Conservation (phyloP, 768 basidiomycete genomes). For the Chlorophyllum brunneum region DNA sequence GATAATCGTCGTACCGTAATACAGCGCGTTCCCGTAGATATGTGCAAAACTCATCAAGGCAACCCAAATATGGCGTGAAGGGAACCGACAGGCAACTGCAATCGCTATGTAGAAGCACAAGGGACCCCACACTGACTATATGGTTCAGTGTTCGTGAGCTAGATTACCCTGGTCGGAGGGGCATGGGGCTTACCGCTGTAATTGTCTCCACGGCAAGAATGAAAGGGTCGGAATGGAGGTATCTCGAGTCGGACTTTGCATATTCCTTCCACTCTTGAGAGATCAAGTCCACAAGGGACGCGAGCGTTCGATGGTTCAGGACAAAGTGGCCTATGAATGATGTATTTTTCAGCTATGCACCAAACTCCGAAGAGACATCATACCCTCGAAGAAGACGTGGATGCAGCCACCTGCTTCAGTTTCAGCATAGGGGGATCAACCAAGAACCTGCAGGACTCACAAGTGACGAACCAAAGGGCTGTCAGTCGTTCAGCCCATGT, state of each 20-base stretch:
- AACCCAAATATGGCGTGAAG: slow-evolving; percentile 11
- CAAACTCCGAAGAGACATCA: not conserved
- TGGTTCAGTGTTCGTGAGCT: not conserved
- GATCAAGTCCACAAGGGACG: slow-evolving; percentile 6
- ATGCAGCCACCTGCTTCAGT: slow-evolving; percentile 11
- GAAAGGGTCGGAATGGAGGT: slow-evolving; percentile 14
- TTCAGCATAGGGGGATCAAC: not conserved
- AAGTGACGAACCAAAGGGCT: slow-evolving; percentile 12
- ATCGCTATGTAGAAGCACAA: slow-evolving; percentile 12
- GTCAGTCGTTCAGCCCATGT: slow-evolving; percentile 8
- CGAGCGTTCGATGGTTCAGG: slow-evolving; percentile 9
- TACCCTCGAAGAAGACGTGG: slow-evolving; percentile 14
- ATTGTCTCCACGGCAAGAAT: slow-evolving; percentile 8
- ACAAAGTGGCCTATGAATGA: slow-evolving; percentile 12
- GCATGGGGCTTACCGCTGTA: slow-evolving; percentile 9
- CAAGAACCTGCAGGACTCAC: not conserved
- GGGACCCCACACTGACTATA: slow-evolving; percentile 13
- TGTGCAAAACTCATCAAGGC: slow-evolving; percentile 13
- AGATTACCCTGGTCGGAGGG: not conserved
- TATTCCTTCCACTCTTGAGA: slow-evolving; percentile 17
- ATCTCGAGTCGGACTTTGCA: slow-evolving; percentile 14
- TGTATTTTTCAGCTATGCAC: not conserved
- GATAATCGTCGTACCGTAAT: slow-evolving; percentile 12
- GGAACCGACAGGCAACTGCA: slow-evolving; percentile 9
- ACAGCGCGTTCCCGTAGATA: slow-evolving; percentile 14